Conservation (phyloP, 1,139 yeast species). For the Kurtzmaniella quercitrusa region DNA sequence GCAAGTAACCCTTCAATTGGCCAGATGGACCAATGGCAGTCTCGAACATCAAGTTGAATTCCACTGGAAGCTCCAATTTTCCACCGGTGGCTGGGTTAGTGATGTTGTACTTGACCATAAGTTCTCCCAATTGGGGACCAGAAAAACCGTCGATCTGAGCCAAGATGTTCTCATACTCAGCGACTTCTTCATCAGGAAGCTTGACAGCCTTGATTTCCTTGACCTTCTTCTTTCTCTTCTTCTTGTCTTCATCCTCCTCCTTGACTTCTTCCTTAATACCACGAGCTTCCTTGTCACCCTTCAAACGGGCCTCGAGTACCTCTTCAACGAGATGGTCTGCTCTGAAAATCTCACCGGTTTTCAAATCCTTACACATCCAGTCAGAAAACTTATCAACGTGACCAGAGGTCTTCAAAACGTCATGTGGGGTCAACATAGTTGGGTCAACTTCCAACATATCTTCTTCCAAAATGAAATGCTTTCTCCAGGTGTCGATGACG, state of each 20-base stretch:
- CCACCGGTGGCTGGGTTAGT: conserved; percentile 91
- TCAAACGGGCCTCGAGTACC: conserved; percentile 90
- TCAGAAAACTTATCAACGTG: conserved; percentile 99
- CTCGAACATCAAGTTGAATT: conserved; percentile 97
- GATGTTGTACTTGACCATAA: conserved; percentile 76
- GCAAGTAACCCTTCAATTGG: conserved; percentile 85
- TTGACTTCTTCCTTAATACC: conserved; percentile 57
- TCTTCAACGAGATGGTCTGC: conserved; percentile 98
- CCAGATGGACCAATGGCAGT: conserved; percentile 99
- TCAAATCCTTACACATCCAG: conserved; percentile 97
- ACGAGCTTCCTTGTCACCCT: conserved; percentile 95
- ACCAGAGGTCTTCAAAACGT: conserved; percentile 96
- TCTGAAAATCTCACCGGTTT: conserved; percentile 97
- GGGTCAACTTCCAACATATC: conserved; percentile 99
- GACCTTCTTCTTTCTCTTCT: conserved; percentile 90
- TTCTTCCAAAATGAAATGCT: conserved; percentile 94
- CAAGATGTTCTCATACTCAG: conserved; percentile 79
- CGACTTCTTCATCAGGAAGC: conserved; percentile 73
- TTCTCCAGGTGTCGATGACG: conserved; percentile 92
- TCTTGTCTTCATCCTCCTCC: conserved; percentile 68
- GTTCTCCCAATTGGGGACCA: conserved; percentile 86
- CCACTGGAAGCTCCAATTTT: conserved; percentile 81
- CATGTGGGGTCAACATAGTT: conserved; percentile 96
- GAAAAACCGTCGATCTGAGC: conserved; percentile 96
- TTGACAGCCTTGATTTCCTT: conserved; percentile 89